Conservation (phyloP, 306 rosid species). For the Lathyrus tuberosus region DNA sequence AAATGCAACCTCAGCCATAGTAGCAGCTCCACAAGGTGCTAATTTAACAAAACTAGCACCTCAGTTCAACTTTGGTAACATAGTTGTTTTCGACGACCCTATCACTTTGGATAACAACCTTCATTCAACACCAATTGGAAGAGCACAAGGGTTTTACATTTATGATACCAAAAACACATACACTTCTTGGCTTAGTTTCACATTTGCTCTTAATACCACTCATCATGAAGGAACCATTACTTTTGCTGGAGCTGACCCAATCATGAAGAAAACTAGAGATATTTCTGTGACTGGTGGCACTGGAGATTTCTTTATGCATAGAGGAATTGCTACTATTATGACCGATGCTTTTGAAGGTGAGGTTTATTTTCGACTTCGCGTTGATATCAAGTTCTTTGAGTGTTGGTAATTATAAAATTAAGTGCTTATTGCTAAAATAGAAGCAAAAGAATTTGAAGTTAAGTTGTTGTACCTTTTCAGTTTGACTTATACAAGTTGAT, state of each 20-base stretch:
- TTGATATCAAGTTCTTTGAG: slow-evolving; percentile 70
- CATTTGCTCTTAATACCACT: slow-evolving; percentile 3
- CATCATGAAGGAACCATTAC: not conserved
- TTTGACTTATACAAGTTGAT: too few species aligned
- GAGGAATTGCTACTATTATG: slow-evolving; percentile 69
- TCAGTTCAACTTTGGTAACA: slow-evolving; percentile 63
- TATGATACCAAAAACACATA: slow-evolving; percentile 6
- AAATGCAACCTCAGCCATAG: slow-evolving; percentile 78
- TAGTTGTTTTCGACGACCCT: slow-evolving; percentile 74
- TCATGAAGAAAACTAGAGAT: slow-evolving; percentile 57
- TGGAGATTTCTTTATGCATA: slow-evolving; percentile 57
- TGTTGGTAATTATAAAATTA: slow-evolving; percentile 53
- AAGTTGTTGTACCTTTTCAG: too few species aligned
- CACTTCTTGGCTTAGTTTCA: slow-evolving; percentile 14
- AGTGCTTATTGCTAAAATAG: not conserved
- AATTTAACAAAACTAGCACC: slow-evolving; percentile 60
- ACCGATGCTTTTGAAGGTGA: slow-evolving; percentile 79
- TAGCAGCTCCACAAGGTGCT: slow-evolving; percentile 66
- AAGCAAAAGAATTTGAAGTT: not conserved
- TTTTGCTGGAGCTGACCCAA: not conserved
- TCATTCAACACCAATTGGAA: slow-evolving; percentile 58
- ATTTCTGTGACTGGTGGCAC: slow-evolving; percentile 74
- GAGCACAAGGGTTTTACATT: slow-evolving; percentile 5
- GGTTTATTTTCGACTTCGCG: slow-evolving; percentile 67
- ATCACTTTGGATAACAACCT: slow-evolving; percentile 71